Base-by-base conservation (phyloP, 345 rosid genomes). In the Gossypium thurberi region DNA sequence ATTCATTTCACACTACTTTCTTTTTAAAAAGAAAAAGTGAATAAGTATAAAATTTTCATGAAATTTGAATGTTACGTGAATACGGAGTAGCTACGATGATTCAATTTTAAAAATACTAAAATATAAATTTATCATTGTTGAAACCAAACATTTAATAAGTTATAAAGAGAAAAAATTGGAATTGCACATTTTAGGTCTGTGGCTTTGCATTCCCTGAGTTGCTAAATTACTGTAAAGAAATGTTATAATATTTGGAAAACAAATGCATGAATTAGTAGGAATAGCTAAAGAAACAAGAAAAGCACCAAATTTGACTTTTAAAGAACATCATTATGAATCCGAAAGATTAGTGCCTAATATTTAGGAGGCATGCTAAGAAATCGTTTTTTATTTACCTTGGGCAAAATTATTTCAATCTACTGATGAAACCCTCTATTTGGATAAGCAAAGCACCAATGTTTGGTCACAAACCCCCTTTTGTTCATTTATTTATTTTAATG, bases 261-360 rank as follows among this genome's bases (percentile, higher is more conserved):
- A 28, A 28, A 28, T 52, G 6, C 40, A 64, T 37, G 40, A 42
- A 58, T 15, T 15, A 23, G 4, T 15, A 21, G 53, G 40, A 43
- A 57, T 37, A 21, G 66, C 53, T 71, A 59, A 59, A 58, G 66
- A 56, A 71, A 9, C 46, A 71, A 71, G 44, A 44, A 59, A 71
- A 72, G 75, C 47, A 72, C 26, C 47, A 2, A 68, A 60, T 10
- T 72, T 72, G 75, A 60, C 75, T 59, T 72, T 72, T 46, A 72
- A 10, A 23, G 40, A 59, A 72, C 68, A 72, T 60, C 43, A 65
- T 72, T 59, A 72, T 72, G 67, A 60, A 44, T 23, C 55, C 57
- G n/a, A 44, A 60, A 59, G 75, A 72, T 72, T 58, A 72, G 75
- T 72, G 75, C 46, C 48, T 10, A 44, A 44, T 1, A 17, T 71